phyloP scores from a whole-genome alignment of 2,329 filamentous ascomycete genomes.

The Fusarium sp. region DNA sequence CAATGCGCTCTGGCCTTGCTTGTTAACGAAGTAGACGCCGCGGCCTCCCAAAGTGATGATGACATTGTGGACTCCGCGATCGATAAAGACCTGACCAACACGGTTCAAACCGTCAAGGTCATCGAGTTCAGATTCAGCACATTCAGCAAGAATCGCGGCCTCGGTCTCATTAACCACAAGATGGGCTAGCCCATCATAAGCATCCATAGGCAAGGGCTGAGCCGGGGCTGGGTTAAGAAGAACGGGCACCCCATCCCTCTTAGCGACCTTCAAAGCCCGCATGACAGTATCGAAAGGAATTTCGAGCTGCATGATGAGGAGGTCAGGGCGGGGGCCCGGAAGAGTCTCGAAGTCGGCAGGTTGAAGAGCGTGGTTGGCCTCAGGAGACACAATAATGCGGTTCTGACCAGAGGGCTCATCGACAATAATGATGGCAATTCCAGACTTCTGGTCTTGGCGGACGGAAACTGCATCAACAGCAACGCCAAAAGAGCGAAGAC shows the following conservation, averaged over 20 bases:
- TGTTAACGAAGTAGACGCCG: conserved; percentile 76
- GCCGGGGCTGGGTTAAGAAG: conserved; percentile 90
- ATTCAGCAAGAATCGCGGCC: conserved; percentile 76
- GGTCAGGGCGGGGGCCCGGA: conserved; percentile 61
- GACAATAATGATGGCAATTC: conserved; percentile 80
- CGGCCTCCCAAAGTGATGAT: conserved; percentile 86
- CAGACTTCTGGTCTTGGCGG: conserved; percentile 64
- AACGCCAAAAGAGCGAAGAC: conserved; percentile 71
- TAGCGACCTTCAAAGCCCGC: conserved; percentile 66
- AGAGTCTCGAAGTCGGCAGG: conserved; percentile 52
- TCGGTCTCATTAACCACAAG: conserved; percentile 93
- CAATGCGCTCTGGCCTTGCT: conserved; percentile 56
- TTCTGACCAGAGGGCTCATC: conserved; percentile 80
- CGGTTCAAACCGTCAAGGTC: conserved; percentile 56
- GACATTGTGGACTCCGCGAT: conserved; percentile 77
- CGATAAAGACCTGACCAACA: conserved; percentile 71
- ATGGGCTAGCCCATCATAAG: conserved; percentile 77
- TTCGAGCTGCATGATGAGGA: conserved; percentile 83
- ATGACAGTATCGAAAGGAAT: conserved; percentile 75
- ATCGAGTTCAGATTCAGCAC: conserved; percentile 62
- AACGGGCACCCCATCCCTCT: conserved; percentile 65
- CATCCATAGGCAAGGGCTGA: conserved; percentile 71
- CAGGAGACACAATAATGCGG: conserved; percentile 78
- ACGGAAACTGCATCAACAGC: conserved; percentile 66
- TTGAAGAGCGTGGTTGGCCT: conserved; percentile 70